phyloP scores from a whole-genome alignment of 306 rosid genomes.

The Chamaecrista fasciculata region DNA sequence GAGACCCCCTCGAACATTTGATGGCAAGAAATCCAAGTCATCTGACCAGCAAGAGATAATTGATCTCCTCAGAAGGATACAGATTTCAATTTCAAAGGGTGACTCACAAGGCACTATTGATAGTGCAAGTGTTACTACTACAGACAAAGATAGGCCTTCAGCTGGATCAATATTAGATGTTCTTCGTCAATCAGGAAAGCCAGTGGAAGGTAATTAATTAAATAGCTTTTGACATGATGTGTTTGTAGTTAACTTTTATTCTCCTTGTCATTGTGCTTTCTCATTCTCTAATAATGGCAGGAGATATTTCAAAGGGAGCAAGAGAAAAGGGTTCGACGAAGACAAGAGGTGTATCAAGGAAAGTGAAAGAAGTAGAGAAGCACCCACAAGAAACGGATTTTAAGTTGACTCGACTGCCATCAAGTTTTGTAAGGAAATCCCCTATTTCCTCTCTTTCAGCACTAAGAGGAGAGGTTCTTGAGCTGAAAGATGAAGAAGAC shows the following conservation, averaged over 20 bases:
- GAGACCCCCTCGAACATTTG: conserved; percentile 27
- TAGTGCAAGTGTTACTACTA: conserved; percentile 11
- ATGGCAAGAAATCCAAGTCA: conserved; percentile 27
- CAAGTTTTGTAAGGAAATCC: conserved; percentile 55
- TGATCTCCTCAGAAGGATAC: conserved; percentile 48
- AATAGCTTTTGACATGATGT: no score
- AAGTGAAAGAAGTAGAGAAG: conserved; percentile 17
- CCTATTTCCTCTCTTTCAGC: conserved; percentile 46
- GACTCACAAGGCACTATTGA: background rate
- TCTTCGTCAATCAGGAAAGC: conserved; percentile 41
- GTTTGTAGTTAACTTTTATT: background rate
- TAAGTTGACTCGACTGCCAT: conserved; percentile 37
- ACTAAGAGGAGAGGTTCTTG: conserved; percentile 18
- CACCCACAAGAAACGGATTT: conserved; percentile 23
- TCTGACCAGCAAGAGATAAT: conserved; percentile 53
- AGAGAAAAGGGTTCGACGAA: conserved; percentile 15
- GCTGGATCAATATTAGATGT: conserved; percentile 39
- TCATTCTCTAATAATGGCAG: conserved; percentile 32
- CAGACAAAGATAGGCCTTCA: conserved; percentile 30
- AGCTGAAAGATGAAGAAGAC: conserved; percentile 8
- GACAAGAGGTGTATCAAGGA: conserved; percentile 17
- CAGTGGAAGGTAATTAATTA: conserved; percentile 37
- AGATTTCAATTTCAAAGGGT: conserved; percentile 46
- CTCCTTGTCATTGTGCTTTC: background rate
- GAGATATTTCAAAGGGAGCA: conserved; percentile 13